Evolutionary conservation across 768 basidiomycete genomes (phyloP).

Genomic region (Vararia minispora): DNA sequence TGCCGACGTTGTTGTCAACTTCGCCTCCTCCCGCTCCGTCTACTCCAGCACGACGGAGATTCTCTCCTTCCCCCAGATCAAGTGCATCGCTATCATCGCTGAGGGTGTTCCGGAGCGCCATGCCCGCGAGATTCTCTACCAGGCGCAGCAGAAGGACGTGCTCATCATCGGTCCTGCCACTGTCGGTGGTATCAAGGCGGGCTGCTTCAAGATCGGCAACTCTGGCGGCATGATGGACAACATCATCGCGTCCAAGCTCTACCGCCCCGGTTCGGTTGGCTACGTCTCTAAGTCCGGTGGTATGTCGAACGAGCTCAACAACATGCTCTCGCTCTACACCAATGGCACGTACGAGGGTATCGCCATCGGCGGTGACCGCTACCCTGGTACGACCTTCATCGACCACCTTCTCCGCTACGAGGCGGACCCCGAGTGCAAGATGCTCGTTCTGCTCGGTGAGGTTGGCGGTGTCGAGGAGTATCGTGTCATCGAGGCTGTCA

Average conservation of each 20-base stretch:
- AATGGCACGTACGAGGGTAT: conserved; percentile 99
- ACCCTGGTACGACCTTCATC: conserved; percentile 97
- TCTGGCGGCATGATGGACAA: conserved; percentile 99
- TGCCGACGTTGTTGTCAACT: conserved; percentile 97
- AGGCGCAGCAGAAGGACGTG: conserved; percentile 75
- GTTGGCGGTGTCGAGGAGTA: conserved; percentile 99
- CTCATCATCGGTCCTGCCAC: conserved; percentile 96
- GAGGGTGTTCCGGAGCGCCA: conserved; percentile 99
- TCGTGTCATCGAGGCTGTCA: conserved; percentile 96
- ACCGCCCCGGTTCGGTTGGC: conserved; percentile 93
- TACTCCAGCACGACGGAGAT: conserved; percentile 93
- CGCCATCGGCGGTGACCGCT: conserved; percentile 98
- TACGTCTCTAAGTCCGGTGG: conserved; percentile 99
- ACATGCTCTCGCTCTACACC: conserved; percentile 92
- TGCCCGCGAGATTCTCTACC: conserved; percentile 89
- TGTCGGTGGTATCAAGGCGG: conserved; percentile 98
- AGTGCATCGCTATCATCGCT: conserved; percentile 84
- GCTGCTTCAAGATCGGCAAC: conserved; percentile 99
- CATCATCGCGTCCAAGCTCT: conserved; percentile 97
- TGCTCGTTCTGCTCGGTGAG: conserved; percentile 97
- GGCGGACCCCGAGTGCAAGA: conserved; percentile 94
- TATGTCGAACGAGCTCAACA: conserved; percentile 99
- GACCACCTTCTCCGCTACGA: conserved; percentile 98
- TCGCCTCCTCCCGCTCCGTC: conserved; percentile 87
- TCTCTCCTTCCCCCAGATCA: conserved; percentile 58